A percentile compares a stretch with the other conserved stretches of the same genome.
Evolutionary conservation across 352 stramenopile genomes (phyloP).

Genomic region (Phytophthora sojae): DNA sequence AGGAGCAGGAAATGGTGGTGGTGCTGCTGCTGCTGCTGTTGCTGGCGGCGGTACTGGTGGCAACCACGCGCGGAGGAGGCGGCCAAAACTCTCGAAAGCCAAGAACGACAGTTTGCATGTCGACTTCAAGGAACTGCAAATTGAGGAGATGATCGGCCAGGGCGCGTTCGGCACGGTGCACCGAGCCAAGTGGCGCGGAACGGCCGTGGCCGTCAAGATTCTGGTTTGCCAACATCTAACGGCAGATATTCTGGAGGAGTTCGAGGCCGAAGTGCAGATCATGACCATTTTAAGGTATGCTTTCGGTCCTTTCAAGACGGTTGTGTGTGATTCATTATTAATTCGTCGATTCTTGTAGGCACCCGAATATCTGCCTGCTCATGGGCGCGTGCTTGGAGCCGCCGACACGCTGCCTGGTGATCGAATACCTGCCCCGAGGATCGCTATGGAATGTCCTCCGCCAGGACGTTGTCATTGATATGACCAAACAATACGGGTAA

Average conservation of each 20-base stretch:
- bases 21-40: conserved; percentile 2
- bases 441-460: conserved; percentile 90
- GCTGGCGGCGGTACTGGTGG: conserved; percentile 8
- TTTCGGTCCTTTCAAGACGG: background rate
- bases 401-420: conserved; percentile 84
- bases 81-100: conserved; percentile 49
- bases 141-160: conserved; percentile 87
- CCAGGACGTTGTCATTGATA: conserved; percentile 77
- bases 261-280: conserved; percentile 90
- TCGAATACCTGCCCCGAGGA: conserved; percentile 83
- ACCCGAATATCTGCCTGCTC: conserved; percentile 88
- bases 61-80: conserved; percentile 31
- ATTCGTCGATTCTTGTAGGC: conserved; percentile 41
- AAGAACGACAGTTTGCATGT: conserved; percentile 86
- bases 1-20: conserved; percentile 10
- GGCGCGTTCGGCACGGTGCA: conserved; percentile 88
- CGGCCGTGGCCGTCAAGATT: conserved; percentile 86
- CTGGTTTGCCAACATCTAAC: conserved; percentile 86
- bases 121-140: conserved; percentile 79
- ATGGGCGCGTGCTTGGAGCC: conserved; percentile 86
- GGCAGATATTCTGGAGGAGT: conserved; percentile 87
- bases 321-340: background rate
- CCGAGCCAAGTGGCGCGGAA: conserved; percentile 74
- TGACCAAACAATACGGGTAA: conserved; percentile 76
- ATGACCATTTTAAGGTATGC: conserved; percentile 88